Percentiles rank a stretch among this genome's conserved stretches.
Evolutionary conservation across 192 early-diverging fungal species (phyloP).

Genomic region (Jimgerdemannia lactiflua): DNA sequence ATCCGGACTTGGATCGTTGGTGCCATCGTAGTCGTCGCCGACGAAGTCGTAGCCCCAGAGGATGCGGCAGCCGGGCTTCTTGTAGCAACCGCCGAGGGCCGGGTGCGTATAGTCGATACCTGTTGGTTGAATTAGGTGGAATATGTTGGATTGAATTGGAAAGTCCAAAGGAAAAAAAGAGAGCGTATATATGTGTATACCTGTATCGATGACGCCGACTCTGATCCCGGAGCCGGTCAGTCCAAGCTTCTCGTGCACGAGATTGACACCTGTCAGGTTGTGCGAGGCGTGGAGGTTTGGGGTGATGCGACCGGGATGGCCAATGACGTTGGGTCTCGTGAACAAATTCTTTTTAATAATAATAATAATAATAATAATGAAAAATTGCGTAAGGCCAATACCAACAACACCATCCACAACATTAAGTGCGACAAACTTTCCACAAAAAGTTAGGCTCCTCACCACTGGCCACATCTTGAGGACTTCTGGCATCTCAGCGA

Average conservation of each 20-base stretch:
- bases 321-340: not conserved
- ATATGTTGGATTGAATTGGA: not conserved
- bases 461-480: slow-evolving; percentile 48
- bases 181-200: slow-evolving; percentile 12
- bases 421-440: not conserved
- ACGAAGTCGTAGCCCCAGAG: slow-evolving; percentile 52
- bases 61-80: slow-evolving; percentile 46
- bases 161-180: not conserved
- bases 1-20: slow-evolving; percentile 32
- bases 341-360: not conserved
- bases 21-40: slow-evolving; percentile 44
- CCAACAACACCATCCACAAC: not conserved
- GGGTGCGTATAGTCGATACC: slow-evolving; percentile 58
- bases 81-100: slow-evolving; percentile 55
- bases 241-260: slow-evolving; percentile 4
- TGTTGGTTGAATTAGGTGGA: not conserved
- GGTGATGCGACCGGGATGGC: not conserved
- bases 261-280: not conserved
- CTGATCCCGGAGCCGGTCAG: slow-evolving; percentile 43
- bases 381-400: not conserved
- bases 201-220: slow-evolving; percentile 59
- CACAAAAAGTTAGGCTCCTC: not conserved
- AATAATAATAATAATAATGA: not conserved
- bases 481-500: slow-evolving; percentile 19
- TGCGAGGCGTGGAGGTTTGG: not conserved